Base-by-base conservation (phyloP, 2,329 filamentous ascomycete species). In the Xylariomycetidae sp. region DNA sequence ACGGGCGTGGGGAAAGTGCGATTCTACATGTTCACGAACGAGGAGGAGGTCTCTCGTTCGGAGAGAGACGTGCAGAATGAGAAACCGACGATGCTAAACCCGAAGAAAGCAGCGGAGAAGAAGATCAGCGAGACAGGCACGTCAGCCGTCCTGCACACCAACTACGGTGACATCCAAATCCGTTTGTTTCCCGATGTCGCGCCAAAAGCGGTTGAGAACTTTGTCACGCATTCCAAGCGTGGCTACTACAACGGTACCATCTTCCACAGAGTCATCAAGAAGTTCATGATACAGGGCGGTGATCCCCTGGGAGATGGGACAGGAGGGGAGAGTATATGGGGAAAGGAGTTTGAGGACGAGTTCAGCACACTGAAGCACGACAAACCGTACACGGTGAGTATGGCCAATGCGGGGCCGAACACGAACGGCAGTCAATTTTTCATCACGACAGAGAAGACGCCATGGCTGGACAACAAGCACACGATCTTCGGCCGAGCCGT, bases 341-440 rank as follows among this genome's bases (percentile, higher is more conserved):
- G 86, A n/a, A 79, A 70, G 25, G 84, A 92, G 47, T 95, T 95
- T 50, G 85, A 83, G 51, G 92, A 98, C 54, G 92, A 98, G 58
- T 95, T 98, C 49, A 88, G 85, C 48, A 83, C 78, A 13, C 63
- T 98, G 41, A 86, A 83, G 58, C 92, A 98, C 54, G 92, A 98
- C 64, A 94, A 92, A 64, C 84, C 92, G 2, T 98, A 95, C 58
- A 96, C 89, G 0, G 71, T 96, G 37, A 93, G 85, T 57, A 98
- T 98, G 92, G 92, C 92, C 10, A 98, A 98, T 58, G 90, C 92
- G 0, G 92, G 92, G 0, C 87, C 88, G 0, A 88, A 90, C 51
- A 95, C 89, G 22, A 98, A 98, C 56, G 92, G 85, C 10, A 92
- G 84, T 53, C 92, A 98, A 58, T 98, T 98, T 58, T 98, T 98